Evolutionary conservation across 495 filamentous ascomycete genomes (phyloP).

Genomic region (Penicillium angulare): DNA sequence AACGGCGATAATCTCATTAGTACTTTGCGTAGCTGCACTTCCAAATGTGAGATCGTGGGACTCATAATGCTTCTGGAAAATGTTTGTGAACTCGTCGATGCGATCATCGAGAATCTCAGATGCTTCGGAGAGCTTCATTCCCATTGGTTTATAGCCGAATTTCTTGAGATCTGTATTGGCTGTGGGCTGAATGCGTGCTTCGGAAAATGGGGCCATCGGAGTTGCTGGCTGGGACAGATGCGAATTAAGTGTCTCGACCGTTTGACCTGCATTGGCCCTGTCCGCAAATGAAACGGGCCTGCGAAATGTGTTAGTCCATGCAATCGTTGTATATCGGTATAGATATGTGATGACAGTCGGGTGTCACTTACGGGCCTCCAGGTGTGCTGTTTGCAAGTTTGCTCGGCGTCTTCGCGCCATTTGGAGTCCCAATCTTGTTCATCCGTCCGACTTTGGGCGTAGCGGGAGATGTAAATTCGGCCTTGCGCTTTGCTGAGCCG

Average conservation of each 20-base stretch:
- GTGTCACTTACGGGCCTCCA: slow-evolving; percentile 32
- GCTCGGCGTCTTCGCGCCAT: slow-evolving; percentile 23
- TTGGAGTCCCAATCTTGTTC: slow-evolving; percentile 33
- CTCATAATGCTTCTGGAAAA: slow-evolving; percentile 71
- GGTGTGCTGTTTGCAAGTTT: slow-evolving; percentile 23
- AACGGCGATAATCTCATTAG: slow-evolving; percentile 82
- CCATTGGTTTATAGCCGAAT: slow-evolving; percentile 85
- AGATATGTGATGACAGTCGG: background rate
- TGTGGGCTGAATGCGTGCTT: slow-evolving; percentile 76
- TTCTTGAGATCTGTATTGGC: slow-evolving; percentile 85
- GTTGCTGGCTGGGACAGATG: slow-evolving; percentile 67
- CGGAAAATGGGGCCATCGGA: slow-evolving; percentile 67
- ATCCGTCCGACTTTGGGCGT: slow-evolving; percentile 50
- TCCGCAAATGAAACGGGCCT: slow-evolving; percentile 64
- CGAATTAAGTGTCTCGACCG: slow-evolving; percentile 76
- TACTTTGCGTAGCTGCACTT: slow-evolving; percentile 78
- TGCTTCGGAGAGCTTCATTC: slow-evolving; percentile 88
- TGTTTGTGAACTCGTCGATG: slow-evolving; percentile 78
- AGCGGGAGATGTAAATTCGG: slow-evolving; percentile 56
- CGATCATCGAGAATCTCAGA: slow-evolving; percentile 92
- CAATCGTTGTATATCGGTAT: background rate
- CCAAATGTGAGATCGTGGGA: slow-evolving; percentile 83
- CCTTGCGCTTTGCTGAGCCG: slow-evolving; percentile 63
- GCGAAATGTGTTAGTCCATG: slow-evolving; percentile 17
- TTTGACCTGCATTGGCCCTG: slow-evolving; percentile 73